A percentile compares a stretch with the other conserved stretches of the same genome.
These are phyloP conservation scores for Eucalyptus coolabah DNA, from an alignment of 345 rosid genomes.

Conservation along the genomic window DNA sequence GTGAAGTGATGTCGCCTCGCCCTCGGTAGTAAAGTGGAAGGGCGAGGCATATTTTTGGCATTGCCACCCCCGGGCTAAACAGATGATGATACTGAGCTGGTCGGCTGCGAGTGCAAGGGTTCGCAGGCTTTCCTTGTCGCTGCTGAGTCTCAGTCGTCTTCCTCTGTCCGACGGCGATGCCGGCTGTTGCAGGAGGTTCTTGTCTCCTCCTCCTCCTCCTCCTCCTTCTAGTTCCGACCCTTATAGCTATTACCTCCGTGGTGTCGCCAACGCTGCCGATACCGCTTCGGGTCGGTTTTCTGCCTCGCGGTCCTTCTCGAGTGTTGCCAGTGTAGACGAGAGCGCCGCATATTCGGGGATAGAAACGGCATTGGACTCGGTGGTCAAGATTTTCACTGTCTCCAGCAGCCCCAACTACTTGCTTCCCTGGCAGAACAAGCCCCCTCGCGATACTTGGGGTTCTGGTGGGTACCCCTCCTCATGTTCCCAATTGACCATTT, in stretches of 20 bases:
- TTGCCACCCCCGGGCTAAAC: not conserved
- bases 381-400: conserved; percentile 57
- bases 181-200: not conserved
- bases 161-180: not conserved
- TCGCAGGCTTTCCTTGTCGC: not conserved
- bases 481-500: not conserved
- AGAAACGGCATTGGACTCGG: conserved; percentile 49
- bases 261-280: not conserved
- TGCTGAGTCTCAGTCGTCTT: not conserved
- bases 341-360: conserved; percentile 11
- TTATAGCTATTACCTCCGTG: not conserved
- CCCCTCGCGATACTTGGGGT: conserved; percentile 67
- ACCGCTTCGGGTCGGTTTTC: not conserved
- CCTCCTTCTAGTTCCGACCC: not conserved
- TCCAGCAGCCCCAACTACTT: conserved; percentile 42
- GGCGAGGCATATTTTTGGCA: not conserved
- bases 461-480: conserved; percentile 25
- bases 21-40: not conserved
- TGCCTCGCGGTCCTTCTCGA: not conserved
- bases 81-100: not conserved
- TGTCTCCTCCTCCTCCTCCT: not conserved
- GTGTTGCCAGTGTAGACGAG: not conserved
- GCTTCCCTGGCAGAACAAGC: conserved; percentile 74
- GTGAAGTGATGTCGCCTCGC: not conserved
- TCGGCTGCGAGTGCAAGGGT: not conserved